phyloP scores from a whole-genome alignment of 768 basidiomycete genomes.

The Lactarius trivialis region DNA sequence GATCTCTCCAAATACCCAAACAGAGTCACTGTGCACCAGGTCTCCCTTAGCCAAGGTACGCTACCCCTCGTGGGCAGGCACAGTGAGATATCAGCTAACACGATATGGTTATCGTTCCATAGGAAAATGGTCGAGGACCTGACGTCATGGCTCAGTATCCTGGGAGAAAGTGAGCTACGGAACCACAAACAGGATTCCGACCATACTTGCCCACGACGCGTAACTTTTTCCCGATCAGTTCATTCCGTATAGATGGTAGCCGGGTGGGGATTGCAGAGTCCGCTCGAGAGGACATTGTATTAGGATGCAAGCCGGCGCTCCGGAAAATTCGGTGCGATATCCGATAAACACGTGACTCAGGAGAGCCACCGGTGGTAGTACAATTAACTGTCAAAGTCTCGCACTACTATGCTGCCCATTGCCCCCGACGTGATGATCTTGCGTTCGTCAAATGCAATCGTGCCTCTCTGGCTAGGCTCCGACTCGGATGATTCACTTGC shows the following conservation, averaged over 20 bases:
- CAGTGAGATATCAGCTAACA: constrained; percentile 21
- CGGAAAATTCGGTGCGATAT: not conserved
- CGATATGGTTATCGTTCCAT: constrained; percentile 15
- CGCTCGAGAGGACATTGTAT: constrained; percentile 11
- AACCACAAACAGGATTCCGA: not conserved
- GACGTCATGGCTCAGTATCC: constrained; percentile 20
- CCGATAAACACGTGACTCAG: not conserved
- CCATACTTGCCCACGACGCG: constrained; percentile 23
- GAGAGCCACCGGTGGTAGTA: not conserved
- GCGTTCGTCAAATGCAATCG: constrained; percentile 68
- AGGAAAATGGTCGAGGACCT: constrained; percentile 15
- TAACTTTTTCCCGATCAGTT: constrained; percentile 21
- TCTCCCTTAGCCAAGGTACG: constrained; percentile 17
- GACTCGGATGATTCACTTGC: constrained; percentile 28
- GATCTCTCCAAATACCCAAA: constrained; percentile 21
- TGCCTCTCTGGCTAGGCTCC: constrained; percentile 28
- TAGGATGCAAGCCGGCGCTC: not conserved
- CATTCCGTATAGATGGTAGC: constrained; percentile 16
- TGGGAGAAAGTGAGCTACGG: constrained; percentile 1
- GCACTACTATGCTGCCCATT: constrained; percentile 36
- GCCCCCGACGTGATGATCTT: constrained; percentile 48
- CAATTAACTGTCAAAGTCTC: constrained; percentile 52
- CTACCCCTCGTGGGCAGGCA: constrained; percentile 15
- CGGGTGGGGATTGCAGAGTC: constrained; percentile 21
- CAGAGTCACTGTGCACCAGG: constrained; percentile 18